phyloP scores from a whole-genome alignment of 257 asterid genomes.

The Penstemon barbatus region DNA sequence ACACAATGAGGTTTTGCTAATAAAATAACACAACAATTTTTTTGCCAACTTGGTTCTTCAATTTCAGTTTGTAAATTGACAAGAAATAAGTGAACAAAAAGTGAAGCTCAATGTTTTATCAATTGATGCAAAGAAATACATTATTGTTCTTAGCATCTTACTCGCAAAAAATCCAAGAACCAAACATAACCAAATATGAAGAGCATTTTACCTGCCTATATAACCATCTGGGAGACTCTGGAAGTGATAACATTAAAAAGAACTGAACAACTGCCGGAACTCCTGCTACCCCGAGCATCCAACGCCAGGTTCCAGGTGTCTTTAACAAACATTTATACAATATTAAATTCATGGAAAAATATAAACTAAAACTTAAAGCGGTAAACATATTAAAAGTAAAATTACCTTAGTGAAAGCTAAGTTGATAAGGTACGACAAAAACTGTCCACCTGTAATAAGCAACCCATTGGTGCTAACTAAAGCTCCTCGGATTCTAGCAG shows the following conservation, averaged over 20 bases:
- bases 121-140: too few species aligned
- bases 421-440: constrained; percentile 70
- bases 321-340: constrained; percentile 16
- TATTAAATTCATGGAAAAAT: background rate
- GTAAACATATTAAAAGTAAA: background rate
- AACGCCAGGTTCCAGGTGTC: constrained; percentile 77
- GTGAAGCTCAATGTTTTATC: too few species aligned
- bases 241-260: constrained; percentile 69
- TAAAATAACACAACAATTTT: too few species aligned
- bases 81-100: too few species aligned
- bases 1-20: too few species aligned
- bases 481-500: constrained; percentile 80
- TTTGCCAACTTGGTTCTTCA: too few species aligned
- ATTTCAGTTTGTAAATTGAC: too few species aligned
- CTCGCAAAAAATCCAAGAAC: too few species aligned
- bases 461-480: constrained; percentile 81
- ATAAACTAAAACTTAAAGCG: background rate
- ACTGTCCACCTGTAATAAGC: constrained; percentile 80
- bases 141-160: too few species aligned
- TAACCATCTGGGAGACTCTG: constrained; percentile 89
- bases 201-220: constrained; percentile 50
- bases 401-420: constrained; percentile 68
- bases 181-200: background rate
- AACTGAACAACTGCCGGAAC: constrained; percentile 70
- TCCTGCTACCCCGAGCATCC: constrained; percentile 93